Evolutionary conservation across 2,329 filamentous ascomycete genomes (phyloP).

Genomic region (Diaporthe amygdali): DNA sequence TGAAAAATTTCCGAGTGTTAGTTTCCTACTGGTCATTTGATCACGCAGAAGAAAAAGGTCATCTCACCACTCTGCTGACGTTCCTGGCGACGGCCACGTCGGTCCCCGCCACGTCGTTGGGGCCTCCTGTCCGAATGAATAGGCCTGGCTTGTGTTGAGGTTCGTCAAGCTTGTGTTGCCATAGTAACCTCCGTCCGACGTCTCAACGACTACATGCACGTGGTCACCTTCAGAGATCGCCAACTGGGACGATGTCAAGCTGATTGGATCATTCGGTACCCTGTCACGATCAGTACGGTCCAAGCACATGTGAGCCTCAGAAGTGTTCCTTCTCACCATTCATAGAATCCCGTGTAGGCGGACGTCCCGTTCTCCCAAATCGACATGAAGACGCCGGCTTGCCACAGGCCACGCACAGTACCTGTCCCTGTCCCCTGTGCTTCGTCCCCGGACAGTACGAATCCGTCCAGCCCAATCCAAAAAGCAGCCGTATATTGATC

Average conservation of each 20-base stretch:
- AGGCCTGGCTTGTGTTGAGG: slow-evolving; percentile 12
- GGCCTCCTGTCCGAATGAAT: background rate
- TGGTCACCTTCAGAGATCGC: background rate
- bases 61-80: slow-evolving; percentile 10
- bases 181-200: background rate
- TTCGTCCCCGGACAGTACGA: background rate
- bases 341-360: slow-evolving; percentile 2
- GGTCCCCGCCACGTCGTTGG: background rate
- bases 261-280: slow-evolving; percentile 4
- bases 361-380: slow-evolving; percentile 5
- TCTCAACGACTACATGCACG: background rate
- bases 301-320: background rate
- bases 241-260: background rate
- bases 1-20: no score
- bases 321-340: background rate
- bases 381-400: slow-evolving; percentile 1
- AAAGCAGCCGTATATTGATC: background rate
- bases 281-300: background rate
- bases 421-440: background rate
- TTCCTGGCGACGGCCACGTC: slow-evolving; percentile 10
- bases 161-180: background rate
- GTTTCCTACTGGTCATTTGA: background rate
- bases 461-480: slow-evolving; percentile 14
- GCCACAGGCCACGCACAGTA: slow-evolving; percentile 3
- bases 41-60: background rate